Percentiles rank a stretch among this genome's conserved stretches.
phyloP scores from a whole-genome alignment of 1,139 yeast genomes.

The Eremothecium gossypii region DNA sequence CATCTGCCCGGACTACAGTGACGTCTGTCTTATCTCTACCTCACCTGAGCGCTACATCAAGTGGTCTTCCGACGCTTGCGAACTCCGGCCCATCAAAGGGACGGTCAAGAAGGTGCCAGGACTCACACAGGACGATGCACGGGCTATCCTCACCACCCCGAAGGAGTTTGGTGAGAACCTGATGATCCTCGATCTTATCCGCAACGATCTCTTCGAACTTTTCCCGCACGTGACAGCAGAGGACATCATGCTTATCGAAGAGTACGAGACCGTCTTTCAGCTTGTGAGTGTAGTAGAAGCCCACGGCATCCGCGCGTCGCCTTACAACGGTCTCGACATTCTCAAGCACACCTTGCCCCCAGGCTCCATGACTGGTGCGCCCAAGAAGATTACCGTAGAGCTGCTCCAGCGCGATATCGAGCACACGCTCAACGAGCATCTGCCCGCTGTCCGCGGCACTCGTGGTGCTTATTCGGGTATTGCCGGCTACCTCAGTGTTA shows the following conservation, averaged over 20 bases:
- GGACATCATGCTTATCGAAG: slow-evolving; percentile 85
- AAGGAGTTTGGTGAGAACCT: slow-evolving; percentile 93
- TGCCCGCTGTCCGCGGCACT: slow-evolving; percentile 30
- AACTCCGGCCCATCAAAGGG: slow-evolving; percentile 91
- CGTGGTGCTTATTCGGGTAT: slow-evolving; percentile 94
- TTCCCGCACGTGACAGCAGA: slow-evolving; percentile 61
- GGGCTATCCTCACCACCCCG: slow-evolving; percentile 61
- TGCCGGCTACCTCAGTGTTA: slow-evolving; percentile 88
- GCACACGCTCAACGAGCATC: slow-evolving; percentile 33
- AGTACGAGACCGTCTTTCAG: slow-evolving; percentile 83
- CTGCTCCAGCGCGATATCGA: slow-evolving; percentile 44
- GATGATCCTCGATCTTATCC: slow-evolving; percentile 92
- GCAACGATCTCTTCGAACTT: slow-evolving; percentile 79
- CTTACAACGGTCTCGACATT: slow-evolving; percentile 67
- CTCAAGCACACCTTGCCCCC: slow-evolving; percentile 81
- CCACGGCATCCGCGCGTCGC: slow-evolving; percentile 28
- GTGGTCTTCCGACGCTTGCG: slow-evolving; percentile 60
- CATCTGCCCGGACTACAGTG: slow-evolving; percentile 20
- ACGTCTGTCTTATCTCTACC: slow-evolving; percentile 59
- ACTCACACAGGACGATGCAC: slow-evolving; percentile 50
- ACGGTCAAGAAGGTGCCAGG: slow-evolving; percentile 64
- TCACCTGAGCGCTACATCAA: slow-evolving; percentile 90
- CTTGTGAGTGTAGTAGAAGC: slow-evolving; percentile 86
- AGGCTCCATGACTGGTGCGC: slow-evolving; percentile 99
- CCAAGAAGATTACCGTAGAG: slow-evolving; percentile 87